phyloP scores from a whole-genome alignment of 306 rosid species.

The Castanospermum australe region DNA sequence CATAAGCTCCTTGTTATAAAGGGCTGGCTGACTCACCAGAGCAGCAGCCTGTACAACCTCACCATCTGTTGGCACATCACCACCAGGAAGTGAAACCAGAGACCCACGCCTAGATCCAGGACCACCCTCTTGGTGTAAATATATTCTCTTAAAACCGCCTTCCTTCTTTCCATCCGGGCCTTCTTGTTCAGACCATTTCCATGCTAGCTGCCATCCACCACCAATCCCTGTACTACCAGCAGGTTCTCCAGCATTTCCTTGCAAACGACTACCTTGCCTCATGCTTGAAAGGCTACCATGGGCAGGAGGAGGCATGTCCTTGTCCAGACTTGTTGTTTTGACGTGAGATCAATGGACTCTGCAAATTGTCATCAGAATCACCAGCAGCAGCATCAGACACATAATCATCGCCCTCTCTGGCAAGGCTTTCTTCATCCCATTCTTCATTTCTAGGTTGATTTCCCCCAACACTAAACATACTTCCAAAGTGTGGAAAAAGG shows the following conservation, averaged over 20 bases:
- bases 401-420: slow-evolving; percentile 79
- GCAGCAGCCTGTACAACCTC: slow-evolving; percentile 74
- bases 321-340: slow-evolving; percentile 83
- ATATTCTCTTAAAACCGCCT: slow-evolving; percentile 87
- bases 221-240: slow-evolving; percentile 83
- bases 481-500: slow-evolving; percentile 95
- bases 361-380: slow-evolving; percentile 81
- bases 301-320: slow-evolving; percentile 58
- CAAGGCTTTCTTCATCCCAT: slow-evolving; percentile 94
- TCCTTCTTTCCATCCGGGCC: slow-evolving; percentile 76
- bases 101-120: slow-evolving; percentile 74
- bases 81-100: slow-evolving; percentile 71
- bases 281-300: slow-evolving; percentile 69
- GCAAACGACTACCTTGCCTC: slow-evolving; percentile 60
- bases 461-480: slow-evolving; percentile 94
- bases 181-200: slow-evolving; percentile 91
- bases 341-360: slow-evolving; percentile 82
- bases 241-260: slow-evolving; percentile 61
- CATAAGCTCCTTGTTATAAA: slow-evolving; percentile 66
- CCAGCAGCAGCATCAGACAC: slow-evolving; percentile 61
- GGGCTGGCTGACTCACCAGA: slow-evolving; percentile 76
- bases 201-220: slow-evolving; percentile 97
- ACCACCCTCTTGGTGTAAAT: slow-evolving; percentile 83
- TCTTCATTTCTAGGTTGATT: slow-evolving; percentile 78
- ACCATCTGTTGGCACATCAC: slow-evolving; percentile 54